Evolutionary conservation across 2,329 filamentous ascomycete genomes (phyloP), one percentile per base, ranked within the genome.

Genomic region (Paracorniculantispora psalliotae): DNA sequence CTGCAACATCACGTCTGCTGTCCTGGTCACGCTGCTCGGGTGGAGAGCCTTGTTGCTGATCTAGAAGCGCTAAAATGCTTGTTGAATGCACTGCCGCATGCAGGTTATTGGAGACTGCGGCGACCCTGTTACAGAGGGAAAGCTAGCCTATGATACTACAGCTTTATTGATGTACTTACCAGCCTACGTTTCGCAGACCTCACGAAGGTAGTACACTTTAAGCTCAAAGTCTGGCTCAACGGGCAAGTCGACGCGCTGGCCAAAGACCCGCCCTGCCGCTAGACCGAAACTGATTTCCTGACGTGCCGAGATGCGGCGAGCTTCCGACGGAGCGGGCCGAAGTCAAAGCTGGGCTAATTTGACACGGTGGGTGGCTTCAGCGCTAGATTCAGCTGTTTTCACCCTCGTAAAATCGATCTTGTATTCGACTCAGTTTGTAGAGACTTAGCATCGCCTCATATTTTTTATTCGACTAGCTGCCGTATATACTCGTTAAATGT

Each of bases 251-350:
- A 37, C 17, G 33, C 12, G 39, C 39, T 21, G 28, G 47, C 30
- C 19, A 21, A 44, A 23, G 19, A 35, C 10, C 19, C 9, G 10
- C 26, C 41, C 41, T 23, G 41, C 21, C 43, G 8, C 43, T 46
- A 46, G 8, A 23, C 46, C 28, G 46, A 49, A 26, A 49, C 15
- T 49, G 21, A 33, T 50, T 30, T 23, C 28, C n/a, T 33, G 9
- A 12, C 26, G 39, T 33, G 43, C 28, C 53, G 43, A 56, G 28
- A 26, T 35, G 41, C 43, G 53, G 43, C 33, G 28, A 39, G 30
- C 21, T 25, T 43, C 54, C 35, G 35, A 49, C 44, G 46, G 54
- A 25, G 46, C 54, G 46, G 54, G 54, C 47, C 46, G 47, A 35
- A 41, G 12, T 48, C 50, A 44, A 37, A 21, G 23, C 19, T 25